Evolutionary conservation across 1,139 yeast species (phyloP), one percentile per base, ranked within the genome.

Genomic region (Geotrichum candidum): DNA sequence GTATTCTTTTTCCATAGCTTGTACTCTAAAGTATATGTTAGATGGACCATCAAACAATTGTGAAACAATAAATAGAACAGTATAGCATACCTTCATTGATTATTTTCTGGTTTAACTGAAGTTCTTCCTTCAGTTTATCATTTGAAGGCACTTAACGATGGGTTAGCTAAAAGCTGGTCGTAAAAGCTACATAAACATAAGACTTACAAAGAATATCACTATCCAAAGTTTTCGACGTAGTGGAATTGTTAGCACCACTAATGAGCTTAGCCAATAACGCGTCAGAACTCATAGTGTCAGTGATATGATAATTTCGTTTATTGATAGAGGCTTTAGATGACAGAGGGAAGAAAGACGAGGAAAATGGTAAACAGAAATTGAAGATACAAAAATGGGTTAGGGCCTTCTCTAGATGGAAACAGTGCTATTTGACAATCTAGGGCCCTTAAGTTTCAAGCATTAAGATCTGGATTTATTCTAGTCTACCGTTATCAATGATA

Each of bases 1-100:
- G 90, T 89, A 2, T 96, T 85, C 72, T 91, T 91, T 73, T 91
- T 92, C 98, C 97, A 92, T 33, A 71, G 68, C 57, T 71, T 71
- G 65, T 70, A 71, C 60, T 71, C 74, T 69, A 46, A n/a, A 3
- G 29, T 2, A 35, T 2, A 3, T 10, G 54, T 58, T 27, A 57
- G 46, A 18, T 31, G 45, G 4, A 45, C 13, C 51, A 59, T 25
- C 60, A 58, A 13, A 57, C 57, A 58, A 7, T 41, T n/a, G 18
- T 41, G 18, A n/a, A 41, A 15, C 9, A 41, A 41, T 58, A 51
- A 41, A 45, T 51, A 31, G 11, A 48, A 31, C 15, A 51, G 7
- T 6, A n/a, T 11, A n/a, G 53, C 73, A 27, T 63, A 70, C 73
- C 73, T 67, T 81, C 84, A 64, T 81, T 81, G 54, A 74, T 73